Conservation (phyloP, 768 basidiomycete species). For the Boletus reticuloceps region DNA sequence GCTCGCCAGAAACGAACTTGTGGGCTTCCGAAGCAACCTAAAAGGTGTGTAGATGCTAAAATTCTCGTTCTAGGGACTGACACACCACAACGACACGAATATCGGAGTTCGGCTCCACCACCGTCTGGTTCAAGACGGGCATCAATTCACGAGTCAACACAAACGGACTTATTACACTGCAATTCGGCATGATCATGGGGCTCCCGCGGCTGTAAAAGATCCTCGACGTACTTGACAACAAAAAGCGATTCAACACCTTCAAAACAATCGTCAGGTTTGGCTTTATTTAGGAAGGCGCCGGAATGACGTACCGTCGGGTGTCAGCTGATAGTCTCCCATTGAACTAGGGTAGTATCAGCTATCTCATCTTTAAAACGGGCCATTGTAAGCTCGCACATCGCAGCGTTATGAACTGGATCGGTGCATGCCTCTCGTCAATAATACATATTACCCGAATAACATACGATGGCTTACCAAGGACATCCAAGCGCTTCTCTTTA, state of each 20-base stretch:
- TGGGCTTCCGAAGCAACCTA: constrained; percentile 36
- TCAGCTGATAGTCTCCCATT: constrained; percentile 17
- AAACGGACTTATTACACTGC: constrained; percentile 52
- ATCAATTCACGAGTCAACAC: constrained; percentile 54
- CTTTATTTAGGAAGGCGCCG: not conserved
- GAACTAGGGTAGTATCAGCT: constrained; percentile 16
- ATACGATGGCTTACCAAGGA: constrained; percentile 40
- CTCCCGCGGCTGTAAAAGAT: not conserved
- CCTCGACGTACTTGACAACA: constrained; percentile 41
- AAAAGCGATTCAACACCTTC: constrained; percentile 39
- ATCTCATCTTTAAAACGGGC: not conserved
- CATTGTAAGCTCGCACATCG: constrained; percentile 33
- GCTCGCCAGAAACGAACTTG: constrained; percentile 15
- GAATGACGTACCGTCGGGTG: constrained; percentile 25
- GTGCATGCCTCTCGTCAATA: not conserved
- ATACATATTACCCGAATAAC: not conserved
- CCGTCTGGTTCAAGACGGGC: constrained; percentile 51
- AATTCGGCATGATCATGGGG: not conserved
- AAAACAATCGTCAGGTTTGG: not conserved
- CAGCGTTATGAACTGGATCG: constrained; percentile 54
- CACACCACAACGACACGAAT: constrained; percentile 60
- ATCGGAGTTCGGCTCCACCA: constrained; percentile 45
- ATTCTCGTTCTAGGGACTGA: not conserved
- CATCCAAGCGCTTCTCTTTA: constrained; percentile 52
- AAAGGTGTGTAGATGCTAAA: not conserved